phyloP scores from a whole-genome alignment of 2,329 filamentous ascomycete species.

The Eurotiales sp. region DNA sequence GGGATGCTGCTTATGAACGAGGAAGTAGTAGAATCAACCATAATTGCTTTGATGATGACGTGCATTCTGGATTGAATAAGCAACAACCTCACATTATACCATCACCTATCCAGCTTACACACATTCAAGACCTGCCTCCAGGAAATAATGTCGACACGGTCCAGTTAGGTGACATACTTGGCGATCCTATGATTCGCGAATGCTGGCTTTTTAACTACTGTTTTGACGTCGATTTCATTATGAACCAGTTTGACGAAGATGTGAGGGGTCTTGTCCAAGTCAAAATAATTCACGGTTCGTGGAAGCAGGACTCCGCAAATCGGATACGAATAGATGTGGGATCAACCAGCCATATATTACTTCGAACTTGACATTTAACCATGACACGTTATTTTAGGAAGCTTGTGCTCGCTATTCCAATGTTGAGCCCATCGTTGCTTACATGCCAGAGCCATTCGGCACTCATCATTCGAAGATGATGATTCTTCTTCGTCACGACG shows the following conservation, averaged over 20 bases:
- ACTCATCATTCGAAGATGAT: slow-evolving; percentile 89
- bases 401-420: slow-evolving; percentile 61
- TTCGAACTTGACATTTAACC: neutral
- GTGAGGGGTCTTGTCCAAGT: slow-evolving; percentile 51
- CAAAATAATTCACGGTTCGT: slow-evolving; percentile 61
- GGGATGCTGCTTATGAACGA: neutral
- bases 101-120: slow-evolving; percentile 70
- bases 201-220: slow-evolving; percentile 57
- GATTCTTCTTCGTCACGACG: slow-evolving; percentile 73
- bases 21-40: neutral
- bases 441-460: slow-evolving; percentile 78
- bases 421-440: slow-evolving; percentile 67
- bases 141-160: slow-evolving; percentile 63
- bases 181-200: slow-evolving; percentile 67
- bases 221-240: slow-evolving; percentile 57
- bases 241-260: slow-evolving; percentile 58
- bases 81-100: slow-evolving; percentile 29
- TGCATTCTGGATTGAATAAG: neutral
- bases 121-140: slow-evolving; percentile 60
- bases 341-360: neutral
- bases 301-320: slow-evolving; percentile 63
- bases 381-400: no score
- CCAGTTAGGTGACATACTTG: slow-evolving; percentile 63
- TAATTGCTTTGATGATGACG: neutral
- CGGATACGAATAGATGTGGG: slow-evolving; percentile 56